Base-by-base conservation (phyloP, 805 yeast species). In the Wickerhamiella dianesei region DNA sequence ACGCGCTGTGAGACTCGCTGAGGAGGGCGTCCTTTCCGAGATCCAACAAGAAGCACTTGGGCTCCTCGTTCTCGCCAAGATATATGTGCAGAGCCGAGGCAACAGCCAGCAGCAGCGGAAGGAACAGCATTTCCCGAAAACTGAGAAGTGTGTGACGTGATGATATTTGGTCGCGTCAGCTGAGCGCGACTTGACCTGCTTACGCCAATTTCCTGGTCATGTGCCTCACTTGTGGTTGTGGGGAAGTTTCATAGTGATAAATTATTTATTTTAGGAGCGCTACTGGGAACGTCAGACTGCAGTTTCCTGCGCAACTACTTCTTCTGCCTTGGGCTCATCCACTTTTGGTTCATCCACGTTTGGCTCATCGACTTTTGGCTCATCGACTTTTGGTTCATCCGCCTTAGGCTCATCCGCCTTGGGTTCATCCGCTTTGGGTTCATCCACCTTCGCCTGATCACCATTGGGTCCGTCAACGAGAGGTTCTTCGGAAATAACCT, bases 21-120 rank as follows among this genome's bases (percentile, higher is more conserved):
- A 88, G 81, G 48, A 89, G 72, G n/a, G 94, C 77, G 55, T 79
- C 82, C 53, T 73, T 70, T 16, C 84, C 78, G 50, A 89, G 69
- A 50, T 82, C 94, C 60, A 88, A 92, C 58, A 67, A 81, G 63
- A 89, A 89, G 65, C 97, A 92, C 55, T 77, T 77, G 43, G 63
- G 63, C 40, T 77, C 73, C 53, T 82, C 82, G 29, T 80, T 87
- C 1, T 88, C 80, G 12, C 76, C 76, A 45, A 85, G 68, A 62
- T 86, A 88, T 62, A 86, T 79, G 63, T 92, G 95, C 49, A 88
- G 68, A 0, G 77, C 85, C 20, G 56, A 21, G 21, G 44, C 53
- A 9, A 36, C 48, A 41, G 48, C 40, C 29, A 42, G 19, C 43
- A 48, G 45, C 41, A 49, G 46, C 39, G 43, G 40, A 32, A 47